phyloP scores from a whole-genome alignment of 2,329 filamentous ascomycete genomes.

The Aspergillus luchuensis region DNA sequence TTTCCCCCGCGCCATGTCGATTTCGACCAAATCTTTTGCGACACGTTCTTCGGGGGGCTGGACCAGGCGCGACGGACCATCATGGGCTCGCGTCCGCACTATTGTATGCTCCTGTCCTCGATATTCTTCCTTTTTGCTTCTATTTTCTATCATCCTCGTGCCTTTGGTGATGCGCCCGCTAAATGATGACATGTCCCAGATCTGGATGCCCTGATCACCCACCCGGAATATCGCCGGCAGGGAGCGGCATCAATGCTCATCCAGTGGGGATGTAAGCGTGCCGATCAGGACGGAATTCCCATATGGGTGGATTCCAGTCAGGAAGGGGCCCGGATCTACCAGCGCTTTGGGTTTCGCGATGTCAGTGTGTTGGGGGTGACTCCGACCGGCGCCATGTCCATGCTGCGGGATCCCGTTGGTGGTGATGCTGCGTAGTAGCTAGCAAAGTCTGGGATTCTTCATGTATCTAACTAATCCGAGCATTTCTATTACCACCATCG shows the following conservation, averaged over 20 bases:
- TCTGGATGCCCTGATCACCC: constrained; percentile 20
- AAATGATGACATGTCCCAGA: neutral
- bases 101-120: neutral
- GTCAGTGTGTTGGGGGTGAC: neutral
- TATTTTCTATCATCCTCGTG: no score
- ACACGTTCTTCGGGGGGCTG: neutral
- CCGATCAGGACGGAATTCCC: constrained; percentile 5
- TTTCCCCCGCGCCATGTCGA: neutral
- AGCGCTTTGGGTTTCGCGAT: constrained; percentile 10
- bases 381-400: neutral
- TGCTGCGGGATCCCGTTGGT: neutral
- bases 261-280: constrained; percentile 16
- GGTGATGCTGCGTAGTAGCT: neutral
- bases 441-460: no score
- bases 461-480: no score
- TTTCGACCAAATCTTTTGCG: neutral
- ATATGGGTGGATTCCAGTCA: constrained; percentile 10
- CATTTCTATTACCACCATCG: no score
- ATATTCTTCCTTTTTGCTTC: neutral
- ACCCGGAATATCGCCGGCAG: constrained; percentile 15
- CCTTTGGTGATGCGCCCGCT: neutral
- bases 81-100: neutral
- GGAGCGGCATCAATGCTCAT: constrained; percentile 18
- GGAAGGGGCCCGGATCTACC: constrained; percentile 5
- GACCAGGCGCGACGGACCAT: neutral